A percentile compares a stretch with the other conserved stretches of the same genome.
These are phyloP conservation scores for Penicillium parvum DNA, from an alignment of 495 filamentous ascomycete species.

Conservation along the genomic window DNA sequence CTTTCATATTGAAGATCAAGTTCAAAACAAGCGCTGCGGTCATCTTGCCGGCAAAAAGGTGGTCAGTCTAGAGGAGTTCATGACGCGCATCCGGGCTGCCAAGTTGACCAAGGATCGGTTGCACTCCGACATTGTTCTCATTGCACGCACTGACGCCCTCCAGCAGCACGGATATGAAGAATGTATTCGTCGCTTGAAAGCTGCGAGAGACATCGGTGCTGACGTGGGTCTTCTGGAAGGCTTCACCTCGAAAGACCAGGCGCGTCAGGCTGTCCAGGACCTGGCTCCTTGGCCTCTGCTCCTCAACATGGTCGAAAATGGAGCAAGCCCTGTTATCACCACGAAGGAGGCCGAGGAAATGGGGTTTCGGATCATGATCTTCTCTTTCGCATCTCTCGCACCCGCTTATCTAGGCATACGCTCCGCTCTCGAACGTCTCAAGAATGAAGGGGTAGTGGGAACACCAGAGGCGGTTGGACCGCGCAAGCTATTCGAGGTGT, in stretches of 20 bases:
- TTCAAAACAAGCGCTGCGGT: conserved; percentile 61
- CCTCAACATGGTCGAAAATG: conserved; percentile 62
- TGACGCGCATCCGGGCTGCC: conserved; percentile 53
- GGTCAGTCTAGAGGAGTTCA: conserved; percentile 48
- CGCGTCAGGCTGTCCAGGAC: conserved; percentile 47
- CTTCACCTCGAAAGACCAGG: conserved; percentile 52
- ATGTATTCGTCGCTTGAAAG: conserved; percentile 51
- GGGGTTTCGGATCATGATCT: conserved; percentile 63
- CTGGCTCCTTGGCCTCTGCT: conserved; percentile 56
- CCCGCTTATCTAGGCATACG: conserved; percentile 52
- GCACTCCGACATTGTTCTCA: conserved; percentile 58
- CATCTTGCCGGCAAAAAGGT: conserved; percentile 60
- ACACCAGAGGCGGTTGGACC: not conserved
- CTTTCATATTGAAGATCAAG: conserved; percentile 70
- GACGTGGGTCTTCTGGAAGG: conserved; percentile 66
- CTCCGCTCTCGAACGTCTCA: conserved; percentile 40
- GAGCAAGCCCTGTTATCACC: conserved; percentile 53
- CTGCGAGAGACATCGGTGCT: conserved; percentile 52
- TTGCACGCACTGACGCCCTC: conserved; percentile 66
- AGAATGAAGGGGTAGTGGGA: conserved; percentile 42
- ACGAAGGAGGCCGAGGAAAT: conserved; percentile 54
- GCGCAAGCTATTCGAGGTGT: too few relatives aligned
- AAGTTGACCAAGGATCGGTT: conserved; percentile 44
- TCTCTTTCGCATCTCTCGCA: conserved; percentile 48
- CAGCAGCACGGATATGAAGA: conserved; percentile 60